Evolutionary conservation across 345 rosid species (phyloP).

Genomic region (Erysimum cheiranthoides): DNA sequence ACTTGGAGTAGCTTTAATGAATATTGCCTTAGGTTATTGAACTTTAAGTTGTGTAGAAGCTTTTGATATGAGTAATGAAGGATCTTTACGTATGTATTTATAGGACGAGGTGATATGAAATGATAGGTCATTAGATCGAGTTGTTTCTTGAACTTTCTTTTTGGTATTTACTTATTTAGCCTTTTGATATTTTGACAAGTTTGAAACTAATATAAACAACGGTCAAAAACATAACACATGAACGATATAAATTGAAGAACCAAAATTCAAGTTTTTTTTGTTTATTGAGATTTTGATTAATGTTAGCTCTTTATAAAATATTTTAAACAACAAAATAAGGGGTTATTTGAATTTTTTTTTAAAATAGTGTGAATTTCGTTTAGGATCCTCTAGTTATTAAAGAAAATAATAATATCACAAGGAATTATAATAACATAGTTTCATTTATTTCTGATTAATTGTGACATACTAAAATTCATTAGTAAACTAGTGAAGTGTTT

Average conservation of each 20-base stretch:
- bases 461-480: neutral
- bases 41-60: neutral
- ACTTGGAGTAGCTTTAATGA: neutral
- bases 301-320: neutral
- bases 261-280: neutral
- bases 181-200: constrained; percentile 16
- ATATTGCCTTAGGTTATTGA: neutral
- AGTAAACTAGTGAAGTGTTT: neutral
- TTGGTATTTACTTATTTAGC: constrained; percentile 28
- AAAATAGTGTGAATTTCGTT: neutral
- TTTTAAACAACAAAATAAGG: neutral
- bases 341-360: neutral
- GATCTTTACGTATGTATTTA: constrained; percentile 32
- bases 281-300: neutral
- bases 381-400: neutral
- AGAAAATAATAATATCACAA: neutral
- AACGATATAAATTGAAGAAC: neutral
- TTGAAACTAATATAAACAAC: neutral
- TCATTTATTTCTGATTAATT: neutral
- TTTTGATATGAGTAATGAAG: constrained; percentile 23
- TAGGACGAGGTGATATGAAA: constrained; percentile 33
- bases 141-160: constrained; percentile 31
- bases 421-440: neutral
- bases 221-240: constrained; percentile 31
- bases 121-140: constrained; percentile 24